phyloP scores from a whole-genome alignment of 2,329 filamentous ascomycete species.

The Thelonectria blattea region DNA sequence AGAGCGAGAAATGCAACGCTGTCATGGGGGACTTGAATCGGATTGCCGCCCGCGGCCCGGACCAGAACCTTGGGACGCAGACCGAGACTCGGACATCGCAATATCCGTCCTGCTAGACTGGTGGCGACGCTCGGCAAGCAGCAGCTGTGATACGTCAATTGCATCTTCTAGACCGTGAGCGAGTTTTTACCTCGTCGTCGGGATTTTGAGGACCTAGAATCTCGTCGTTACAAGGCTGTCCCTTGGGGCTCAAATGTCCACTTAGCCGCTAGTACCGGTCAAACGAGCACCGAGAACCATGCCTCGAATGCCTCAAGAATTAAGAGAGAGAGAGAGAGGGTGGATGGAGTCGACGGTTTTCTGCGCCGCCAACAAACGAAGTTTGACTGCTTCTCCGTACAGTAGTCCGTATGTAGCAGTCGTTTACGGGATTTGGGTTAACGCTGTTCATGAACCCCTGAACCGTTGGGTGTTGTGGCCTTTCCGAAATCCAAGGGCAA shows the following conservation, averaged over 20 bases:
- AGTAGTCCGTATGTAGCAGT: not conserved
- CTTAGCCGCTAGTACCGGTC: conserved; percentile 21
- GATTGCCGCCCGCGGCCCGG: conserved; percentile 14
- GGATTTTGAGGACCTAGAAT: conserved; percentile 2
- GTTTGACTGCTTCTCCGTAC: not conserved
- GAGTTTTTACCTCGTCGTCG: conserved; percentile 20
- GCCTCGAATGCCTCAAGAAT: conserved; percentile 2
- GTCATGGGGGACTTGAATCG: conserved; percentile 1
- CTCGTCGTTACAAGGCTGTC: conserved; percentile 30
- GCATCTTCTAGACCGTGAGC: conserved; percentile 31
- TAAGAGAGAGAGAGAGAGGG: conserved; percentile 18
- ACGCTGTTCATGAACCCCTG: conserved; percentile 8
- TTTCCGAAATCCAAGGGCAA: not conserved
- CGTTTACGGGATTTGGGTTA: conserved; percentile 4
- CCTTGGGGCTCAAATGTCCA: conserved; percentile 24
- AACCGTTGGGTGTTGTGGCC: conserved; percentile 4
- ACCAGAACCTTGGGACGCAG: conserved; percentile 17
- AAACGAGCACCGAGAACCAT: conserved; percentile 15
- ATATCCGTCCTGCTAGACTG: conserved; percentile 10
- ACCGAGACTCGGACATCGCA: conserved; percentile 17
- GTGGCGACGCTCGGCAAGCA: conserved; percentile 15
- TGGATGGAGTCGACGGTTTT: conserved; percentile 25
- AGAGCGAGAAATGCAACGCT: conserved; percentile 14
- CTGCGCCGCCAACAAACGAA: conserved; percentile 18
- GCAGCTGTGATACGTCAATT: conserved; percentile 17